Base-by-base conservation (phyloP, 345 rosid species). In the Arabis hirsuta region DNA sequence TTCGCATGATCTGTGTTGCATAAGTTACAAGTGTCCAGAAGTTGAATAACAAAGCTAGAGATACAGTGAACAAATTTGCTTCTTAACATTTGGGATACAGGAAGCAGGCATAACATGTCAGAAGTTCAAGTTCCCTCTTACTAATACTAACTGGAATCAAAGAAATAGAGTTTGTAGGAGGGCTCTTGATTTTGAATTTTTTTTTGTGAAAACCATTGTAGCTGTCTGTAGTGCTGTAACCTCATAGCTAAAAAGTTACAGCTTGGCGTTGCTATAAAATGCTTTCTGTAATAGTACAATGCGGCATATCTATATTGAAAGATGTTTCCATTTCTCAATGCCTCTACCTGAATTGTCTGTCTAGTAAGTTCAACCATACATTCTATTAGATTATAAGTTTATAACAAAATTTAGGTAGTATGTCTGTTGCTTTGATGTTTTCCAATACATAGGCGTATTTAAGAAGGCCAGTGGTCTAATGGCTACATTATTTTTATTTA, bases 261-360 rank as follows among this genome's bases (percentile, higher is more conserved):
- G 12, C 31, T 36, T 73, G 27, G 45, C 38, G 51, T 45, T 64
- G 42, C 31, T 31, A 27, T 19, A 14, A 48, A 51, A 19, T 31
- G 46, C 55, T 43, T 50, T 71, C 2, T 41, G 14, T 61, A 22
- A n/a, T 71, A 14, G 27, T 47, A n/a, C 9, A 61, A 9, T 52
- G 12, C 12, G 11, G 43, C 53, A 12, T 31, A 20, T 43, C 31
- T 69, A 12, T 45, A 9, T 8, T 12, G 51, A 14, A 38, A 16
- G 50, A 59, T 71, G 42, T 41, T 47, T 38, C 10, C 27, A 26
- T 41, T 42, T 24, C 36, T n/a, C 16, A 46, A 3, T 20, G 5
- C n/a, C 55, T 32, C 56, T 64, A 41, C 42, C 16, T 36, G 10
- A 38, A 42, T 42, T 47, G 24, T 29, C 42, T 47, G 24, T 29